These are phyloP conservation scores for Polytrichum formosum DNA, from an alignment of 225 moss, liverwort and hornwort genomes.

Conservation along the genomic window DNA sequence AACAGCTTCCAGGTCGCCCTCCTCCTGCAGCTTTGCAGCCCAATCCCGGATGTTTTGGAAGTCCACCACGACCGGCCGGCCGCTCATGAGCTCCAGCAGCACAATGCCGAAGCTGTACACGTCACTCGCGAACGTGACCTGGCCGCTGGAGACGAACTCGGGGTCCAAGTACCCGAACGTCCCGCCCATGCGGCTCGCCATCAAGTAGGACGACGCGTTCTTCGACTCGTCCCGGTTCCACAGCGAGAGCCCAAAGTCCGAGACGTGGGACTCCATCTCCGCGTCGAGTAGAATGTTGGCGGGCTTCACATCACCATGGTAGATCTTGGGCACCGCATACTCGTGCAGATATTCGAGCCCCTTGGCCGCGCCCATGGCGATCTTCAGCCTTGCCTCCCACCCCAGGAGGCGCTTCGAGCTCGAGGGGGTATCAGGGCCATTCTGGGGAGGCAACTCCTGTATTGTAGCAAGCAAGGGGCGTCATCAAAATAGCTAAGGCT, in stretches of 20 bases:
- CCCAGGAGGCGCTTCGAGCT: constrained; percentile 30
- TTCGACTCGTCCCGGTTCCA: constrained; percentile 55
- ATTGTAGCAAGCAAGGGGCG: too few species aligned
- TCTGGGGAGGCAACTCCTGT: too few species aligned
- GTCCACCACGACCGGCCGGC: constrained; percentile 21
- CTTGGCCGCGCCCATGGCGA: constrained; percentile 67
- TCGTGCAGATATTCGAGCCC: constrained; percentile 70
- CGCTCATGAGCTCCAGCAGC: constrained; percentile 51
- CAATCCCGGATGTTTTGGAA: constrained; percentile 24
- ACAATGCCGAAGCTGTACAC: constrained; percentile 85
- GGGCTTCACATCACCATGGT: constrained; percentile 69
- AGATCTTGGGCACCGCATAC: constrained; percentile 49
- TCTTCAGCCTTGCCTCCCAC: constrained; percentile 60
- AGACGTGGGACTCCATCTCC: constrained; percentile 54
- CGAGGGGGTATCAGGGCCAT: neutral
- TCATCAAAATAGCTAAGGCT: too few species aligned
- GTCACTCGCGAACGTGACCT: constrained; percentile 59
- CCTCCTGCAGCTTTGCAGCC: constrained; percentile 5
- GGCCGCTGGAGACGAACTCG: constrained; percentile 52
- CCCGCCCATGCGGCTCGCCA: constrained; percentile 57
- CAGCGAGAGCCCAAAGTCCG: constrained; percentile 65
- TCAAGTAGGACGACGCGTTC: constrained; percentile 36
- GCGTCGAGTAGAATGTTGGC: constrained; percentile 69
- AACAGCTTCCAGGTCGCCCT: constrained; percentile 4
- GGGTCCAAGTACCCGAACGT: constrained; percentile 76